Percentiles rank a stretch among this genome's conserved stretches.
Evolutionary conservation across 2,329 filamentous ascomycete species (phyloP).

Genomic region (Fusarium sp.): DNA sequence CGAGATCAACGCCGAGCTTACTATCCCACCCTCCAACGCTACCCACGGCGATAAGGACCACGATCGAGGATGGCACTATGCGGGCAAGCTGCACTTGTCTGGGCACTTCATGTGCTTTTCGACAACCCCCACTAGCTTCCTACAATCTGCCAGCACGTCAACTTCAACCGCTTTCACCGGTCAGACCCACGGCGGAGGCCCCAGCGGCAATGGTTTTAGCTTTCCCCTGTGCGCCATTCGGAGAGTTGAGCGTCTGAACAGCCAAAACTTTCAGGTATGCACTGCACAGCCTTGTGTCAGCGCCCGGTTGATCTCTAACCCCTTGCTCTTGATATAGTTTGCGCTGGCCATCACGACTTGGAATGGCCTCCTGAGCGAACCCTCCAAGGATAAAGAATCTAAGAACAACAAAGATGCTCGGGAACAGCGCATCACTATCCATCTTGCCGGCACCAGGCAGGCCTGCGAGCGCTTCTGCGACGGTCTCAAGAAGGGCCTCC

Average conservation of each 20-base stretch:
- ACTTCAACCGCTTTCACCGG: slow-evolving; percentile 89
- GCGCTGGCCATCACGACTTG: slow-evolving; percentile 94
- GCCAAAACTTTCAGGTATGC: slow-evolving; percentile 80
- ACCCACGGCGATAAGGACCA: slow-evolving; percentile 77
- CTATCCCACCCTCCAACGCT: slow-evolving; percentile 78
- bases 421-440: slow-evolving; percentile 90
- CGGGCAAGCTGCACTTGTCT: slow-evolving; percentile 91
- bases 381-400: slow-evolving; percentile 61
- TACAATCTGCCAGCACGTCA: slow-evolving; percentile 80
- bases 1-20: slow-evolving; percentile 96
- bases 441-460: slow-evolving; percentile 87
- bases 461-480: slow-evolving; percentile 97
- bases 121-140: slow-evolving; percentile 88
- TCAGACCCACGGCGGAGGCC: slow-evolving; percentile 91
- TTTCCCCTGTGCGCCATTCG: slow-evolving; percentile 92
- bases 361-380: slow-evolving; percentile 76
- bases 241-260: slow-evolving; percentile 91
- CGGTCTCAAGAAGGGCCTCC: slow-evolving; percentile 88
- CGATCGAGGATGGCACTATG: slow-evolving; percentile 85
- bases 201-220: slow-evolving; percentile 95
- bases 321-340: slow-evolving; percentile 64
- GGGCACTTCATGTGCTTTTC: slow-evolving; percentile 98
- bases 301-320: slow-evolving; percentile 5
- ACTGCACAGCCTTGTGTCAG: not conserved
- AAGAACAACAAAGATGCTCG: slow-evolving; percentile 58